A percentile compares a stretch with the other conserved stretches of the same genome.
Evolutionary conservation across 257 asterid species (phyloP).

Genomic region (Solanum rostratum): DNA sequence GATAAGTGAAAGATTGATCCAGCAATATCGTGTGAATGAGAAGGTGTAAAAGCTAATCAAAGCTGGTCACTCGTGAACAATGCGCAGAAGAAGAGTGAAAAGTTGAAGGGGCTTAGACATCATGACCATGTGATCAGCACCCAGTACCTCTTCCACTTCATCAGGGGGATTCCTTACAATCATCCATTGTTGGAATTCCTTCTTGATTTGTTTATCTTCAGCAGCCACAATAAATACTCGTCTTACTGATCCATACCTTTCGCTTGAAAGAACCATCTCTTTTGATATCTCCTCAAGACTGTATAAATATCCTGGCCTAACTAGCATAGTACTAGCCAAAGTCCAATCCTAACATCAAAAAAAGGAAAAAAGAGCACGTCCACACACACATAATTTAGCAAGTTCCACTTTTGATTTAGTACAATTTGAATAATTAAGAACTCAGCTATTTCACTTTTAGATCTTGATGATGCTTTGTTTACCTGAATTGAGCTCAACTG

Average conservation of each 20-base stretch:
- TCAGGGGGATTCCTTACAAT: constrained; percentile 17
- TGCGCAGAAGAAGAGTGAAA: not conserved
- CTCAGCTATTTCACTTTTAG: not conserved
- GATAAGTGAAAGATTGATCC: no score
- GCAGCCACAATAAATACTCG: constrained; percentile 13
- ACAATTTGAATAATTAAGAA: not conserved
- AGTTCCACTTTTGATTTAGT: not conserved
- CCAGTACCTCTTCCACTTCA: constrained; percentile 15
- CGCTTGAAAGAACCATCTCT: not conserved
- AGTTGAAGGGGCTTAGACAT: constrained; percentile 20
- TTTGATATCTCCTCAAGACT: not conserved
- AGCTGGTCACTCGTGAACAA: not conserved
- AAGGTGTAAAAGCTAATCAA: not conserved
- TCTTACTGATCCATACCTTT: constrained; percentile 11
- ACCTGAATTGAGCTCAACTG: constrained; percentile 20
- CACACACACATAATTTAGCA: not conserved
- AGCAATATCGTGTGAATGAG: no score
- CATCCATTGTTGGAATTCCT: constrained; percentile 24
- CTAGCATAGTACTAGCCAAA: constrained; percentile 11
- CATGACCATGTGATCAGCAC: constrained; percentile 37
- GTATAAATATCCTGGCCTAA: constrained; percentile 8
- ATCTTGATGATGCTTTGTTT: not conserved
- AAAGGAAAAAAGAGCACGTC: not conserved
- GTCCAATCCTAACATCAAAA: constrained; percentile 12
- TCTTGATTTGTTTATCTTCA: constrained; percentile 10